Evolutionary conservation across 2,329 filamentous ascomycete species (phyloP), one percentile per base, ranked within the genome.

Genomic region (Hypoxylon sp.): DNA sequence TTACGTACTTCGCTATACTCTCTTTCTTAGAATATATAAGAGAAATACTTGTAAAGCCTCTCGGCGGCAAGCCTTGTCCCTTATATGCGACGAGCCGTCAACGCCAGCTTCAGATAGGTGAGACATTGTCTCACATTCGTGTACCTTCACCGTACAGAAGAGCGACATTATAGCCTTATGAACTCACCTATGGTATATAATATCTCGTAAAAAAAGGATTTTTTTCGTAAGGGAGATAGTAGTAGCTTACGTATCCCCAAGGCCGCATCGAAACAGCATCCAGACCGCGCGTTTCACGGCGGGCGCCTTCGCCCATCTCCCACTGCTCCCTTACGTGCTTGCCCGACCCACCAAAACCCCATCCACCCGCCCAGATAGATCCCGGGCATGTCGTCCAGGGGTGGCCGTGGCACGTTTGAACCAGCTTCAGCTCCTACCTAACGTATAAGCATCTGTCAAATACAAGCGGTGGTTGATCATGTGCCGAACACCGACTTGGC

Each of bases 221-320:
- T 22, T 22, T 22, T 22, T 22, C 19, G 19, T 22, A 14, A 31
- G 50, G 24, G n/a, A 52, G 13, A 22, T 35, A 51, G 59, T 19
- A 57, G 14, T n/a, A 31, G 55, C 51, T 63, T 50, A 70, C 67
- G 63, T 54, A 61, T 17, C 29, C 22, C 52, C 42, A 47, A 52
- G 10, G 42, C 1, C 4, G 31, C 19, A 44, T 26, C 64, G 67
- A 70, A 70, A 70, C 67, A 35, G 52, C 64, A 51, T 29, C 67
- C 63, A 70, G 64, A 70, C 67, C 63, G 52, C 52, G 11, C 59
- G 67, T 70, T 70, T 70, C 67, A 70, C 60, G 42, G 50, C 47
- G 42, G 51, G 48, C 29, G 48, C 48, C 13, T 35, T 48, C 50
- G 6, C 13, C 52, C 31, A 37, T 37, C 29, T 17, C 22, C 17